Evolutionary conservation across 345 rosid genomes (phyloP).

Genomic region (Ceriops zippeliana): DNA sequence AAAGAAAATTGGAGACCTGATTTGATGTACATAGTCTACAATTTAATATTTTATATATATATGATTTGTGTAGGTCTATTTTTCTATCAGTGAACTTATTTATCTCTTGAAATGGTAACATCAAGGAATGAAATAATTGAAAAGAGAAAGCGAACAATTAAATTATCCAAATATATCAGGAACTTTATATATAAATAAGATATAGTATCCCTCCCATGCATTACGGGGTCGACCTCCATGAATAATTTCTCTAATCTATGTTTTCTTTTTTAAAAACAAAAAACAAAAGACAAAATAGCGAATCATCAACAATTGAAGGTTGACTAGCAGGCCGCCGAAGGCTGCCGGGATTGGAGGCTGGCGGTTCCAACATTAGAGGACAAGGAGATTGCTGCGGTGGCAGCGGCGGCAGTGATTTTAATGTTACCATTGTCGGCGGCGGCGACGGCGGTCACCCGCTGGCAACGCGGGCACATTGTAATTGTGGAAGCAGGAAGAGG

Average conservation of each 20-base stretch:
- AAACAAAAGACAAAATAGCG: too few species aligned
- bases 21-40: too few species aligned
- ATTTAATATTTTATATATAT: too few species aligned
- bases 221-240: constrained; percentile 5
- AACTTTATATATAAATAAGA: background rate
- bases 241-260: background rate
- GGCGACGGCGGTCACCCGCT: constrained; percentile 52
- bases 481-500: constrained; percentile 71
- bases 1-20: too few species aligned
- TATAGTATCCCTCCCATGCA: constrained; percentile 18
- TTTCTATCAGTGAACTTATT: too few species aligned
- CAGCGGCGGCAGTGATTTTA: constrained; percentile 10
- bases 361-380: constrained; percentile 36
- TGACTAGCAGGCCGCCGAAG: constrained; percentile 42
- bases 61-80: too few species aligned
- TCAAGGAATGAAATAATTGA: background rate
- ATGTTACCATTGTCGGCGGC: constrained; percentile 25
- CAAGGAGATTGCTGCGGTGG: constrained; percentile 19
- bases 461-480: constrained; percentile 90
- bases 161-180: constrained; percentile 7
- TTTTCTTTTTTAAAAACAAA: background rate
- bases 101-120: background rate
- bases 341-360: constrained; percentile 39
- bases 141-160: background rate
- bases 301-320: background rate